Base-by-base conservation (phyloP, 768 basidiomycete genomes). In the Cyclocybe cylindracea region DNA sequence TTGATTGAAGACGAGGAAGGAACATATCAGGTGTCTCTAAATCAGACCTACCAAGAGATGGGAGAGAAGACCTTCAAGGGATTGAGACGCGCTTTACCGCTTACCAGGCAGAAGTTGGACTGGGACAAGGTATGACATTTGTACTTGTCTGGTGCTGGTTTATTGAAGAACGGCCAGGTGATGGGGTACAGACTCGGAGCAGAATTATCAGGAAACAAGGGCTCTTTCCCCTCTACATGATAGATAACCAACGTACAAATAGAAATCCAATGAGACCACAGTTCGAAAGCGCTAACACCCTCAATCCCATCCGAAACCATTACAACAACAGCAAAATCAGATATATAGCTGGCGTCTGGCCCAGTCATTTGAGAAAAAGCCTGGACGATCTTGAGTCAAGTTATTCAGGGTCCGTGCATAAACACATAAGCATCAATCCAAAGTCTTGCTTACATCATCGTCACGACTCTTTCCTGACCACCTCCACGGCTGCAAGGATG, bases 1-100 rank as follows among this genome's bases (percentile, higher is more conserved):
- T 76, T 94, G 53, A 85, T 92, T 50, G 87, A 85, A 61, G 79
- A 83, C 13, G 92, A 96, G 63, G 89, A 94, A 65, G 76, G 82
- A 10, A 80, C 79, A 56, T 90, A 94, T 63, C 94, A 98, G 64
- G 72, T 77, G 1, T 85, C 87, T 11, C 67, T 98, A 48, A 90
- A 85, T 61, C 87, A 88, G 41, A 79, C 89, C 11, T 97, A 98
- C 64, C 84, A 86, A 38, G 86, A 91, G 59, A 87, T 99, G 84
- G 83, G 89, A 37, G 95, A 98, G 62, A 94, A 92, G 71, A 89
- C 90, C 1, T 98, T 98, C 80, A 92, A 91, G 69, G 85, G 88
- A 5, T 76, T 99, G 45, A 78, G 97, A 59, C 80, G 97, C 35
- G 94, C 94, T 1, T 70, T 99, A 51, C 97, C 96, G 0, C 75